Conservation (phyloP, 1,139 yeast species). For the Pichia sp. region DNA sequence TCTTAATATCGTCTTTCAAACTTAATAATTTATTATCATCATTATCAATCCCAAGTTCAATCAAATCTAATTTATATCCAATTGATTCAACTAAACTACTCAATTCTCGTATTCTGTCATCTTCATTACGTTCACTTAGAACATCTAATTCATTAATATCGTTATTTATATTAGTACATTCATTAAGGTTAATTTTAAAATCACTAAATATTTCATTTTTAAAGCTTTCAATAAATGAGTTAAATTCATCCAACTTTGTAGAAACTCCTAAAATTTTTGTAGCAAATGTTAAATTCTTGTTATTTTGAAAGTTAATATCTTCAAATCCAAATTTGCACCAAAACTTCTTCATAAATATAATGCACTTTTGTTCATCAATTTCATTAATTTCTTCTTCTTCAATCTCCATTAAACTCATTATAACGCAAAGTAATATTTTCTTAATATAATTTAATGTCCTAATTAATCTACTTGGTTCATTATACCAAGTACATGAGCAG, state of each 20-base stretch:
- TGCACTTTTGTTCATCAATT: not conserved
- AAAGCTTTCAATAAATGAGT: slow-evolving; percentile 8
- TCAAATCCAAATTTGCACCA: slow-evolving; percentile 10
- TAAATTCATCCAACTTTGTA: slow-evolving; percentile 12
- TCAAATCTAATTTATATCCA: slow-evolving; percentile 17
- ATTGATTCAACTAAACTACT: slow-evolving; percentile 16
- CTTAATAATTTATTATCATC: slow-evolving; percentile 11
- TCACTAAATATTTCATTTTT: slow-evolving; percentile 1
- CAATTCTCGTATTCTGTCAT: slow-evolving; percentile 17
- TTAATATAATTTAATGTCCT: slow-evolving; percentile 6
- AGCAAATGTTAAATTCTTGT: slow-evolving; percentile 3
- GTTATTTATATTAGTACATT: not conserved
- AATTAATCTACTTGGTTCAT: slow-evolving; percentile 9
- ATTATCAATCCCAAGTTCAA: slow-evolving; percentile 20
- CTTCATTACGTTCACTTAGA: slow-evolving; percentile 21
- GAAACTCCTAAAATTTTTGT: slow-evolving; percentile 18
- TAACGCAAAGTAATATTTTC: slow-evolving; percentile 7
- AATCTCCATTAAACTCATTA: slow-evolving; percentile 11
- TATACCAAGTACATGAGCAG: slow-evolving; percentile 12
- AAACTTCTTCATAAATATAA: slow-evolving; percentile 7
- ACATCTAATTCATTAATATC: slow-evolving; percentile 7
- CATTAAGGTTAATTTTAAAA: slow-evolving; percentile 1
- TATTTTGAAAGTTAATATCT: not conserved
- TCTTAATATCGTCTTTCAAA: slow-evolving; percentile 17
- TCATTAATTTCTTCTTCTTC: not conserved